Base-by-base conservation (phyloP, 129 eudicot genomes). In the Dittrichia graveolens region DNA sequence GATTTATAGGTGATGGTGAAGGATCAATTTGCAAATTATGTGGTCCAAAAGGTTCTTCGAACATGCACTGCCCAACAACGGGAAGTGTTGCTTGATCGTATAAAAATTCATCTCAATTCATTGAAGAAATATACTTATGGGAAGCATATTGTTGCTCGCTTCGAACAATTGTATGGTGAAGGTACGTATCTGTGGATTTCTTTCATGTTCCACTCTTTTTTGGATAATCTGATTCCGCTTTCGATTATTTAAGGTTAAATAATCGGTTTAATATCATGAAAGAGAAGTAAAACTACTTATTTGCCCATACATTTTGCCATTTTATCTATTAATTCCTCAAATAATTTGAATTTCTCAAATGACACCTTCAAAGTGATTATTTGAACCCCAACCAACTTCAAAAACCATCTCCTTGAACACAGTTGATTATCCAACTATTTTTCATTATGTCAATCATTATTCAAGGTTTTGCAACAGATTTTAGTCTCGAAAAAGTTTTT, bases 21-120 rank as follows among this genome's bases (percentile, higher is more conserved):
- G 75, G 96, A 89, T 82, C 90, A 89, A 72, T 89, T 79, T 70
- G 96, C 96, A 79, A 89, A 89, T 74, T 89, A 89, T 78, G 96
- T 89, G 72, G 83, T 89, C 69, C 96, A 89, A 75, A 89, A 81
- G 86, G 84, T 86, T 59, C 84, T 89, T 72, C 85, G 86, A 70
- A 84, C 68, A 59, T 84, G 88, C 59, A 74, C 60, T 2, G 80
- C 47, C 18, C 77, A 55, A 13, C 90, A 86, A 49, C 82, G 86
- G 74, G 88, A 86, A 69, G 50, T 82, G 79, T 74, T 89, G 61
- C 85, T 82, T 34, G 74, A 83, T 56, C 83, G 80, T 48, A 83
- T 86, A 56, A 89, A 81, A 79, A 69, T 59, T 18, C 92, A 89
- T 84, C 82, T 89, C 11, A 76, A 81, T 82, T 83, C 88, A 45